These are phyloP conservation scores for Pestalotiopsis sp. DNA, from an alignment of 2,329 filamentous ascomycete genomes.

Conservation along the genomic window DNA sequence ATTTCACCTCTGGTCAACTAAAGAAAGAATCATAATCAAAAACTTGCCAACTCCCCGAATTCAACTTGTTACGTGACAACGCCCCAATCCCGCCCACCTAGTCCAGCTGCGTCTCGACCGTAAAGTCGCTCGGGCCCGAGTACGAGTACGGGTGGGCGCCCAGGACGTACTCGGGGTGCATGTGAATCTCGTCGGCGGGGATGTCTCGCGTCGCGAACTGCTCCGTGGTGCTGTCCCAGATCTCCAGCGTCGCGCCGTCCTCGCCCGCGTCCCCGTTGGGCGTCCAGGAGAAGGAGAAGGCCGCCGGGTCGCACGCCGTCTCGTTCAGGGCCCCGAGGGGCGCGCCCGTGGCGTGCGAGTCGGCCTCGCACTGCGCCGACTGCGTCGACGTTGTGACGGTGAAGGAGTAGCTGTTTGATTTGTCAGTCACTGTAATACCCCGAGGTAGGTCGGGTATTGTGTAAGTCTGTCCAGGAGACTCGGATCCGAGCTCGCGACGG, in stretches of 20 bases:
- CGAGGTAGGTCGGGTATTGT: too few relatives aligned
- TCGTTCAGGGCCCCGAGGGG: neutral
- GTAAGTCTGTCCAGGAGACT: too few relatives aligned
- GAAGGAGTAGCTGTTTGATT: neutral
- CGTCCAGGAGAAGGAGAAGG: slow-evolving; percentile 6
- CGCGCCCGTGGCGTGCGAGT: neutral
- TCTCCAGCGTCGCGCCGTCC: neutral
- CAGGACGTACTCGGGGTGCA: neutral
- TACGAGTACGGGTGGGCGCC: neutral
- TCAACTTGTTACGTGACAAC: neutral
- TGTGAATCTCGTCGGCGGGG: neutral
- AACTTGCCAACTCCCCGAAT: too few relatives aligned
- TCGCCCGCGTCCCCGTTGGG: neutral
- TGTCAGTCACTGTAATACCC: neutral
- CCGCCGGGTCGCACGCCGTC: neutral
- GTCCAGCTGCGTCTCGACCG: neutral
- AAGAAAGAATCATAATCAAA: neutral
- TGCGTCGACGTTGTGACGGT: neutral
- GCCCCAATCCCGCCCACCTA: neutral
- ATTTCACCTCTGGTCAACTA: neutral
- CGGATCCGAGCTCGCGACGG: too few relatives aligned
- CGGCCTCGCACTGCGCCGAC: neutral
- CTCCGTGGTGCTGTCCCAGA: neutral
- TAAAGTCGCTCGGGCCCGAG: neutral
- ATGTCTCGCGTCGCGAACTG: neutral